Conservation (phyloP, 345 rosid species). For the Moringa oleifera region DNA sequence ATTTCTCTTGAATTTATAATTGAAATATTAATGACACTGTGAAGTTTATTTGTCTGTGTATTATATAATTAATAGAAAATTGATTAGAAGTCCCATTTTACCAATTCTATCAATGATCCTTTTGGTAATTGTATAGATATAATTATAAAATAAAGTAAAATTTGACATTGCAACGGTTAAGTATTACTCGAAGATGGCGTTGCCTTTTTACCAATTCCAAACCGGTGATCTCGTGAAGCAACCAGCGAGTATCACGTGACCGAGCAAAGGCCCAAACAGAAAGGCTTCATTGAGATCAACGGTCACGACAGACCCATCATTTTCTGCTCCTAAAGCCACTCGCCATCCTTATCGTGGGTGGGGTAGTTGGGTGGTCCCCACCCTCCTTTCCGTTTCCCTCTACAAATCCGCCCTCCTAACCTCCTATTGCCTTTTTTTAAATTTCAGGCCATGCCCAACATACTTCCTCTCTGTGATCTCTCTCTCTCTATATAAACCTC, state of each 20-base stretch:
- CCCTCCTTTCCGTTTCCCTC: neutral
- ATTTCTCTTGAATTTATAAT: too few species aligned
- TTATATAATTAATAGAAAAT: too few species aligned
- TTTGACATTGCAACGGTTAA: too few species aligned
- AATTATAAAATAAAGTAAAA: too few species aligned
- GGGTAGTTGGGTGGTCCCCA: neutral
- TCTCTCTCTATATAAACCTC: neutral
- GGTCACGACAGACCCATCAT: neutral
- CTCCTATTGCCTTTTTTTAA: too few species aligned
- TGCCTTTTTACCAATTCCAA: neutral
- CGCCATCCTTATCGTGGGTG: slow-evolving; percentile 1
- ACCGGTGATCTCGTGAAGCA: slow-evolving; percentile 1
- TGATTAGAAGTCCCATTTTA: too few species aligned
- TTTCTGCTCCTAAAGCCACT: slow-evolving; percentile 2
- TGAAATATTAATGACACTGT: too few species aligned
- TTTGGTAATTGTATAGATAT: too few species aligned
- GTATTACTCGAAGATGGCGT: too few species aligned
- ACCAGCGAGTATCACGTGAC: slow-evolving; percentile 5
- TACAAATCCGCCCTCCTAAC: neutral
- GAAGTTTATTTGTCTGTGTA: too few species aligned
- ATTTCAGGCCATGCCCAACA: too few species aligned
- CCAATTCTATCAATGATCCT: too few species aligned
- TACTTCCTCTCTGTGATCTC: neutral
- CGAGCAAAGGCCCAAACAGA: neutral
- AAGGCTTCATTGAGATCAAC: slow-evolving; percentile 5